Conservation (phyloP, 2,329 filamentous ascomycete species). For the Fusarium xyrophilum region DNA sequence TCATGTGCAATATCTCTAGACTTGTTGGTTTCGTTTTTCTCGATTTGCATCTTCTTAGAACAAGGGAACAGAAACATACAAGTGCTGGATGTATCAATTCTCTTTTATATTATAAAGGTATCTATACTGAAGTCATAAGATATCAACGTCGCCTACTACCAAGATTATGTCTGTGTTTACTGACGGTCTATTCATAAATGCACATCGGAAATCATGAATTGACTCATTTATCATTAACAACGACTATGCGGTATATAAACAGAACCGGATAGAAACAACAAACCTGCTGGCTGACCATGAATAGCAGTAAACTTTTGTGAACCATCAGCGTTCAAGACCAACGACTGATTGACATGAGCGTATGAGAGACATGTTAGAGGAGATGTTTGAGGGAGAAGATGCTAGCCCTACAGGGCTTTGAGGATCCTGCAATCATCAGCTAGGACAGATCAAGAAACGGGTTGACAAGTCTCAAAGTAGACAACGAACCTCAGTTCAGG, state of each 20-base stretch:
- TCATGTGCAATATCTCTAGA: background rate
- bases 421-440: constrained; percentile 22
- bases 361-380: background rate
- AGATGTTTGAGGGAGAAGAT: background rate
- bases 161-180: background rate
- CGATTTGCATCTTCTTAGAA: background rate
- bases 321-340: background rate
- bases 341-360: background rate
- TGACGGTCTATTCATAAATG: background rate
- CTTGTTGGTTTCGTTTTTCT: background rate
- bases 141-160: background rate
- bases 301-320: background rate
- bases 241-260: constrained; percentile 16
- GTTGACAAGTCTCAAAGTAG: background rate
- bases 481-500: background rate
- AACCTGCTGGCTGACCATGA: background rate
- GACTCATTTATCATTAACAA: background rate
- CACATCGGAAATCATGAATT: background rate
- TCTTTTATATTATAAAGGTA: background rate
- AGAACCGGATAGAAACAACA: background rate
- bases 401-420: background rate
- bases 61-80: background rate
- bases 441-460: background rate
- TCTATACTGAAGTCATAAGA: background rate
- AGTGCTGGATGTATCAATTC: background rate